Base-by-base conservation (phyloP, 805 yeast species). In the Candida insectorum region DNA sequence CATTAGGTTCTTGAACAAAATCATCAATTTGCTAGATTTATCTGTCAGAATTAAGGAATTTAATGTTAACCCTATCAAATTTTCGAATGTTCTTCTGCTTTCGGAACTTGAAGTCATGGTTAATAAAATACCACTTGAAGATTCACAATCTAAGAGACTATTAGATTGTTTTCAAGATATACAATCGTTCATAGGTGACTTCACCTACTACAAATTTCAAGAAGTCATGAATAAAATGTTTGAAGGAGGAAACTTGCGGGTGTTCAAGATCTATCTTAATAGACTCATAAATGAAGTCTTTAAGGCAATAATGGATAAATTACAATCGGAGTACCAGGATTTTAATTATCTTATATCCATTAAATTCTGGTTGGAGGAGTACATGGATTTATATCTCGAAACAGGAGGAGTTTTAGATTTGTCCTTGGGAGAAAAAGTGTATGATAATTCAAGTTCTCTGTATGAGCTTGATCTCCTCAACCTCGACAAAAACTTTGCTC, bases 291-390 rank as follows among this genome's bases (percentile, higher is more conserved):
- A 24, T 20, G 37, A 34, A 14, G 13, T 34, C 7, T 28, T 28
- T 26, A 24, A 24, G n/a, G 24, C 12, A 22, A 23, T 28, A 14
- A 19, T 27, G 5, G 28, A 22, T 26, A 20, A 27, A 21, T 12
- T 16, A 5, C 16, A 10, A 10, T 14, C 14, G 18, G 11, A 14
- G 8, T 11, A 13, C 11, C 9, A 18, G 10, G 10, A 12, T 6
- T 21, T 26, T 2, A 31, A 23, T 10, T 20, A 23, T 5, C 15
- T 27, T 9, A 17, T 28, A 11, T 24, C 33, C 10, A 12, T 81
- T 3, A 64, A 84, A 36, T 78, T 87, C 51, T 84, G 91, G 88
- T 62, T 79, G 5, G 86, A 80, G 48, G 91, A 83, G 48, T 82
- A 76, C 69, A 61, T 81, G 40, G 70, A 70, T 2, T 80, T 86